Evolutionary conservation across 208 protist species (phyloP), one percentile per base, ranked within the genome.

Genomic region (Leishmania arabica): DNA sequence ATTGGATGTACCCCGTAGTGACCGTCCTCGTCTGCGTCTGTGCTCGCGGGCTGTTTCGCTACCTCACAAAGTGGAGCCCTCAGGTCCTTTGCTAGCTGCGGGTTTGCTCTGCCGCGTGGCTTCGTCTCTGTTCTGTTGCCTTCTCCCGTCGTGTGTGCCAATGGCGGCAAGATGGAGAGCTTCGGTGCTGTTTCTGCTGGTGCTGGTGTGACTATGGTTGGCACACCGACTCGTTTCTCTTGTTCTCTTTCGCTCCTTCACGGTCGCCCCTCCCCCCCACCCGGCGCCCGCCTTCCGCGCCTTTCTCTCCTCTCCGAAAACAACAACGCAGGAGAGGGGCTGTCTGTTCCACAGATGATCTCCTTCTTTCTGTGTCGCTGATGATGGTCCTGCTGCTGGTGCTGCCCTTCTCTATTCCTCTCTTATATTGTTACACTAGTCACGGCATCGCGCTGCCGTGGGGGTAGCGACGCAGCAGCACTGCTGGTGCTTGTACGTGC

Each of bases 1-100:
- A 88, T 19, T 84, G 78, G 77, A 80, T 88, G 34, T 85, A 85
- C 76, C 68, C 83, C 6, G n/a, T 90, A 34, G 66, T 80, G 34
- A 78, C 78, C 21, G 72, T 92, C 21, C 47, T 84, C 17, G 49
- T 85, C 3, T 92, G 84, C 66, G 51, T 88, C 2, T 81, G 78
- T 60, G 79, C 88, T 21, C 88, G 92, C 9, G 76, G 85, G 17
- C 15, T 89, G 45, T 95, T 95, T 69, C 92, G 94, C 53, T 77
- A 94, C 54, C 71, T 94, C 34, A 94, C 92, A 11, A 75, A 86
- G 54, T 97, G 94, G 92, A 85, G 83, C 77, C 66, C 79, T 1
- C 82, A 86, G 66, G 7, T 88, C 13, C 60, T 88, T 8, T 80
- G 21, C 1, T 88, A 71, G 81, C 15, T 19, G 17, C 37, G 24